These are phyloP conservation scores for Geotrichum carabidarum DNA, from an alignment of 1,139 yeast genomes.

Conservation along the genomic window DNA sequence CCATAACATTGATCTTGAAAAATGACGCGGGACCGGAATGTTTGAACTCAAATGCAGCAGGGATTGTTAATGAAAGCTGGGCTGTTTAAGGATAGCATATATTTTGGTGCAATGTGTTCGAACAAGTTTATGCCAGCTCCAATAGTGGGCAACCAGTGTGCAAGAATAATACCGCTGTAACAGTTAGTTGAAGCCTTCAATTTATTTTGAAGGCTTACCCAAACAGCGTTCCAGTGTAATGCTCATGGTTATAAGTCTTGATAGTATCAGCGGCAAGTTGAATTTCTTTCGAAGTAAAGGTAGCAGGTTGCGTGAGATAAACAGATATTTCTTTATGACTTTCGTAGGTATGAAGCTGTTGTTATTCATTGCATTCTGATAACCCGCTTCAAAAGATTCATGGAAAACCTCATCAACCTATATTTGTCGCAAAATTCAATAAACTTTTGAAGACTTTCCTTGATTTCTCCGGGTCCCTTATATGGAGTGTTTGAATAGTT, in stretches of 20 bases:
- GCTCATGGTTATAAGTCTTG: slow-evolving; percentile 5
- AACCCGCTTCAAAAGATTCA: background rate
- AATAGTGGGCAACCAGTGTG: slow-evolving; percentile 26
- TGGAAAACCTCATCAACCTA: background rate
- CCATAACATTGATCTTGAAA: slow-evolving; percentile 22
- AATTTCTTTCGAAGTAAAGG: background rate
- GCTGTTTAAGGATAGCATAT: slow-evolving; percentile 10
- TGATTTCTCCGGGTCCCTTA: background rate
- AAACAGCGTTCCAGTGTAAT: slow-evolving; percentile 11
- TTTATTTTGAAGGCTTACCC: slow-evolving; percentile 10
- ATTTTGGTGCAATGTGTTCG: slow-evolving; percentile 7
- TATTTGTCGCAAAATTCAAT: background rate
- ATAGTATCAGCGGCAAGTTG: background rate
- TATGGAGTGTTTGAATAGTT: too few species aligned
- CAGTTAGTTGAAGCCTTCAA: background rate
- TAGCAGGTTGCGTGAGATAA: slow-evolving; percentile 1
- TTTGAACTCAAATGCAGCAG: slow-evolving; percentile 32
- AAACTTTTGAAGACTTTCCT: background rate
- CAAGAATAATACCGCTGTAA: slow-evolving; percentile 19
- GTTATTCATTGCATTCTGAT: background rate
- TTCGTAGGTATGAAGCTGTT: background rate
- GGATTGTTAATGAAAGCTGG: slow-evolving; percentile 27
- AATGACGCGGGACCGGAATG: slow-evolving; percentile 31
- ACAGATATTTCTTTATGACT: background rate
- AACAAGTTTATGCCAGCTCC: slow-evolving; percentile 24